phyloP scores from a whole-genome alignment of 768 basidiomycete species.

The Candolleomyces eurysporus region DNA sequence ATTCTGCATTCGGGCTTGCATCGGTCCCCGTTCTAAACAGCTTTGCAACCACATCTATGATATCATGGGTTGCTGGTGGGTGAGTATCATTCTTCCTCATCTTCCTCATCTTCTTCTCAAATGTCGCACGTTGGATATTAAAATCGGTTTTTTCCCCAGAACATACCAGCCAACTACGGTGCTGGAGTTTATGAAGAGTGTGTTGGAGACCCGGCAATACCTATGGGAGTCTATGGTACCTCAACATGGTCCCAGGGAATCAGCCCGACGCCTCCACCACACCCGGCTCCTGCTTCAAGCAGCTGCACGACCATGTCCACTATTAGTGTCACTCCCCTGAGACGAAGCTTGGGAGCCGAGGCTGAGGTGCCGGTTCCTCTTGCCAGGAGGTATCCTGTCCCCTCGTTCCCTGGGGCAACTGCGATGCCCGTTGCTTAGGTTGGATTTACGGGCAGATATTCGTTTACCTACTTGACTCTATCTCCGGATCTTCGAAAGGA shows the following conservation, averaged over 20 bases:
- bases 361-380: too few relatives aligned
- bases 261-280: conserved; percentile 53
- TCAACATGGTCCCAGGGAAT: conserved; percentile 70
- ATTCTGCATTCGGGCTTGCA: conserved; percentile 77
- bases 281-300: conserved; percentile 61
- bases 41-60: conserved; percentile 82
- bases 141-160: conserved; percentile 34
- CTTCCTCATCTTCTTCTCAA: too few relatives aligned
- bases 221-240: conserved; percentile 72
- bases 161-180: conserved; percentile 70
- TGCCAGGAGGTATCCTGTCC: too few relatives aligned
- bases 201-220: conserved; percentile 53
- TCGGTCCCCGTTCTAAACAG: conserved; percentile 50
- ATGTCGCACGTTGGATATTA: neutral
- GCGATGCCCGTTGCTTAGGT: too few relatives aligned
- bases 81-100: conserved; percentile 17
- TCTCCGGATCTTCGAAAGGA: too few relatives aligned
- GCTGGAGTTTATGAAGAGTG: conserved; percentile 66
- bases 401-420: too few relatives aligned
- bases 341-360: too few relatives aligned
- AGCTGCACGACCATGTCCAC: conserved; percentile 51
- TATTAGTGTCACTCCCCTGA: conserved; percentile 18
- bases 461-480: too few relatives aligned
- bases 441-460: too few relatives aligned
- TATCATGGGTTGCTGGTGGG: conserved; percentile 59